phyloP scores from a whole-genome alignment of 805 yeast species.

The Scheffersomyces amazonensis region DNA sequence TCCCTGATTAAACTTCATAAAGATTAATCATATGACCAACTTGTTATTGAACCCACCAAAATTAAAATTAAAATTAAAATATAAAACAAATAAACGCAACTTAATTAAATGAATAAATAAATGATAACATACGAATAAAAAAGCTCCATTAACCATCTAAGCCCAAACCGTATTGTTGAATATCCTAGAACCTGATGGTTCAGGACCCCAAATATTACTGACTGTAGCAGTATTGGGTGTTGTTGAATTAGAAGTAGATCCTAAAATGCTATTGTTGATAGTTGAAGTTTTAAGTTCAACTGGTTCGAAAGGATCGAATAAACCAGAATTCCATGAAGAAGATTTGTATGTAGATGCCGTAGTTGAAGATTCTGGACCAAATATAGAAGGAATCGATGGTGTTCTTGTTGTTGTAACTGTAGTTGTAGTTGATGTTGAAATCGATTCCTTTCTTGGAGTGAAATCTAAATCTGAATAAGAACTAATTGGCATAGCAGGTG shows the following conservation, averaged over 20 bases:
- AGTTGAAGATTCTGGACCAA: background rate
- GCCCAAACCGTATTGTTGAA: constrained; percentile 33
- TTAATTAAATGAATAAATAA: too few species aligned
- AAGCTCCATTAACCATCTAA: constrained; percentile 4
- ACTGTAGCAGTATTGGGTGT: background rate
- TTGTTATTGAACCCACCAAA: too few species aligned
- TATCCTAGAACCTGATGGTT: background rate
- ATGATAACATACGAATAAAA: too few species aligned
- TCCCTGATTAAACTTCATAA: too few species aligned
- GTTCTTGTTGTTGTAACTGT: background rate
- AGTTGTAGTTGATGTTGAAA: too few species aligned
- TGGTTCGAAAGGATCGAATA: constrained; percentile 28
- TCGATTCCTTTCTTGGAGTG: too few species aligned
- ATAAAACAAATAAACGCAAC: too few species aligned
- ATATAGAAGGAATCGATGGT: background rate
- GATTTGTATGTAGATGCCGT: background rate
- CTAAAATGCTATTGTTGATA: background rate
- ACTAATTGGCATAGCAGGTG: too few species aligned
- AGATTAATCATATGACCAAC: too few species aligned
- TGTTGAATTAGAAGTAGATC: background rate
- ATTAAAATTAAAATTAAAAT: too few species aligned
- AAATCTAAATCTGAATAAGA: too few species aligned
- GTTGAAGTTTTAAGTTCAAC: constrained; percentile 9
- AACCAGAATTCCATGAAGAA: background rate
- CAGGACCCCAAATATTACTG: constrained; percentile 24